Percentiles rank a stretch among this genome's conserved stretches.
Evolutionary conservation across 2,329 filamentous ascomycete species (phyloP).

Genomic region (Apiospora kogelbergensis): DNA sequence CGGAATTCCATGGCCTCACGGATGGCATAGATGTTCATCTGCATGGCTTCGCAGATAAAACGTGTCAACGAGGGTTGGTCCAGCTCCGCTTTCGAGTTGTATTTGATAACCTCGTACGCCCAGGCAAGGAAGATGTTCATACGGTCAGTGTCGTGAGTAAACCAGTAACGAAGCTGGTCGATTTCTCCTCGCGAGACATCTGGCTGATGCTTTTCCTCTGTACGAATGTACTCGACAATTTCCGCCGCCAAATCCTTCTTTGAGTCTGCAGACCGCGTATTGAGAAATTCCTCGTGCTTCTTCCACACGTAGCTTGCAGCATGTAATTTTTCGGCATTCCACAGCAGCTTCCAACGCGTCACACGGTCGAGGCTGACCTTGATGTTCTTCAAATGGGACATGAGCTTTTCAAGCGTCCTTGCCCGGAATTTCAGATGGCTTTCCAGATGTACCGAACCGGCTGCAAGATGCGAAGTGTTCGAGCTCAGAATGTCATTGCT

Average conservation of each 20-base stretch:
- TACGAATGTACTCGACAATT: constrained; percentile 73
- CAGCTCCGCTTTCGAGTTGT: constrained; percentile 63
- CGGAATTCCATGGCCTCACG: constrained; percentile 70
- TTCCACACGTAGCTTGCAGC: constrained; percentile 80
- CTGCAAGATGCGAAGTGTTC: constrained; percentile 70
- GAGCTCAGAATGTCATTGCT: constrained; percentile 83
- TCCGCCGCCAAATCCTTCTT: constrained; percentile 72
- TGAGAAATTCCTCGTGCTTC: constrained; percentile 69
- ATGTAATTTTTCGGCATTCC: constrained; percentile 86
- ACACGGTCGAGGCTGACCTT: constrained; percentile 64
- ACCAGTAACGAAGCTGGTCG: constrained; percentile 83
- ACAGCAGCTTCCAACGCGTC: constrained; percentile 79
- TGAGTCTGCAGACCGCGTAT: constrained; percentile 56
- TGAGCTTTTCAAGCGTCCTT: constrained; percentile 73
- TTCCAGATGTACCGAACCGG: constrained; percentile 73
- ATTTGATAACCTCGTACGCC: constrained; percentile 75
- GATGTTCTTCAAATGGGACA: constrained; percentile 66
- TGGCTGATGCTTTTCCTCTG: constrained; percentile 71
- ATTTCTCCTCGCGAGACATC: constrained; percentile 67
- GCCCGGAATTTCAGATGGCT: constrained; percentile 75
- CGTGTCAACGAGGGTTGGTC: constrained; percentile 55
- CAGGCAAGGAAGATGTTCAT: constrained; percentile 77
- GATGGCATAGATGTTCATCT: constrained; percentile 68
- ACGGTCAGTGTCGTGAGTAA: constrained; percentile 71
- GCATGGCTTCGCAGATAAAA: constrained; percentile 66